Evolutionary conservation across 108 stramenopile genomes (phyloP).

Genomic region (Nitzschia sp.): DNA sequence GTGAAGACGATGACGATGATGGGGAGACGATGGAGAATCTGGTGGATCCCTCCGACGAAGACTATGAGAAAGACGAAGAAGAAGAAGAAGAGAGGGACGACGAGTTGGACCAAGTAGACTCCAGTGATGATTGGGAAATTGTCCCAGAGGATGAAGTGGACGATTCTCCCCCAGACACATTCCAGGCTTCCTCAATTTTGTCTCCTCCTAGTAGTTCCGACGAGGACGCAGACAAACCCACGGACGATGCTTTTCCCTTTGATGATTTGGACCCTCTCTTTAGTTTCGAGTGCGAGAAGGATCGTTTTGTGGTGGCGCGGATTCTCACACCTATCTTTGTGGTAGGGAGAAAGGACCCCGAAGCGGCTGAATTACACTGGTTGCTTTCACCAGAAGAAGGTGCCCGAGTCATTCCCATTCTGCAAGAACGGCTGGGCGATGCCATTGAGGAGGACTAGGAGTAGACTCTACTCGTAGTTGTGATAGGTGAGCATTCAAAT

Average conservation of each 20-base stretch:
- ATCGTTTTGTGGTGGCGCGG: constrained; percentile 75
- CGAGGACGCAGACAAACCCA: constrained; percentile 52
- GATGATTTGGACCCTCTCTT: constrained; percentile 82
- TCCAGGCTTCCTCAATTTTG: too few relatives aligned
- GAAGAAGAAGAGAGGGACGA: constrained; percentile 63
- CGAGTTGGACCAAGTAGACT: constrained; percentile 29
- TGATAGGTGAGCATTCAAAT: too few relatives aligned
- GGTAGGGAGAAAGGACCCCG: constrained; percentile 75
- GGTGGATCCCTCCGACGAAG: constrained; percentile 20
- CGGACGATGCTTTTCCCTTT: constrained; percentile 48
- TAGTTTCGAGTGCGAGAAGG: constrained; percentile 74
- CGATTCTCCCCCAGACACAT: too few relatives aligned
- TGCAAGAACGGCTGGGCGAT: constrained; percentile 61
- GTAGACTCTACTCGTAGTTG: too few relatives aligned
- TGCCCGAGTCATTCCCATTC: constrained; percentile 76
- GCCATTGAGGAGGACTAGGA: neutral
- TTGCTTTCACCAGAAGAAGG: constrained; percentile 83
- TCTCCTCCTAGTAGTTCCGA: too few relatives aligned
- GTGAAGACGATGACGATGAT: constrained; percentile 32
- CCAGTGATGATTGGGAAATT: too few relatives aligned
- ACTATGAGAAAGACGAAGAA: constrained; percentile 26
- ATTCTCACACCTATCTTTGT: constrained; percentile 83
- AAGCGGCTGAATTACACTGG: constrained; percentile 48
- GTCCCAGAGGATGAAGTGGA: too few relatives aligned
- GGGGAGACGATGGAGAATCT: constrained; percentile 52